Evolutionary conservation across 2,329 filamentous ascomycete genomes (phyloP).

Genomic region (Graphilbum sp.): DNA sequence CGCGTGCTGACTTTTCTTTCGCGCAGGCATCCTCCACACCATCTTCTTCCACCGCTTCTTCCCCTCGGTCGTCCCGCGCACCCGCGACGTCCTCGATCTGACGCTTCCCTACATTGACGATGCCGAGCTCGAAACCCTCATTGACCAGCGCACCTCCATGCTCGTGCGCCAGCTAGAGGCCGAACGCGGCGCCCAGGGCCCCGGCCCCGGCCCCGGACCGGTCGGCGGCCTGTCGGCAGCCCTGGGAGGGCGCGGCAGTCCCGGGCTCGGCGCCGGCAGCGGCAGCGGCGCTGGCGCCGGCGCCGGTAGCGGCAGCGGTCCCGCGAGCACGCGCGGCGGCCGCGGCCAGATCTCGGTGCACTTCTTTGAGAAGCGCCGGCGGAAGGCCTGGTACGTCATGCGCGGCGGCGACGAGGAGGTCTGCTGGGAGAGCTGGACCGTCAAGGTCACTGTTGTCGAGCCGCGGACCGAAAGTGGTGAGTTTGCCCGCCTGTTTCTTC

Average conservation of each 20-base stretch:
- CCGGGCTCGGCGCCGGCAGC: too few relatives aligned
- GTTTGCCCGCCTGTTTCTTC: conserved; percentile 14
- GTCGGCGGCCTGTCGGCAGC: too few relatives aligned
- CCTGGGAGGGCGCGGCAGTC: too few relatives aligned
- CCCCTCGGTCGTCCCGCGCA: conserved; percentile 64
- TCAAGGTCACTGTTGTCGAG: conserved; percentile 85
- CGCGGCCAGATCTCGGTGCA: conserved; percentile 71
- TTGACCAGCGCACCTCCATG: conserved; percentile 69
- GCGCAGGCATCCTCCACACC: conserved; percentile 71
- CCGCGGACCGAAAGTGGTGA: conserved; percentile 75
- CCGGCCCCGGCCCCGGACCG: conserved; percentile 46
- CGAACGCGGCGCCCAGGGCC: conserved; percentile 24
- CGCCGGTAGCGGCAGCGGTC: conserved; percentile 44
- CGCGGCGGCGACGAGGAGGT: conserved; percentile 68
- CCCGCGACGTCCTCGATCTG: conserved; percentile 78
- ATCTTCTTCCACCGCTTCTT: conserved; percentile 99
- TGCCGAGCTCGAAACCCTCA: conserved; percentile 79
- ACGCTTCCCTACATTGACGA: conserved; percentile 82
- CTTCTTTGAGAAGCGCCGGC: conserved; percentile 85
- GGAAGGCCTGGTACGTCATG: conserved; percentile 60
- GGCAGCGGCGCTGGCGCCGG: conserved; percentile 39
- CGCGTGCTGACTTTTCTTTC: neutral
- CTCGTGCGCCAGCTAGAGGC: conserved; percentile 63
- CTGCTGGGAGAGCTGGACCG: conserved; percentile 91
- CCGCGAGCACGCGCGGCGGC: conserved; percentile 41